Evolutionary conservation across 2,329 filamentous ascomycete genomes (phyloP), one percentile per base, ranked within the genome.

Genomic region (Cytospora chrysosperma): DNA sequence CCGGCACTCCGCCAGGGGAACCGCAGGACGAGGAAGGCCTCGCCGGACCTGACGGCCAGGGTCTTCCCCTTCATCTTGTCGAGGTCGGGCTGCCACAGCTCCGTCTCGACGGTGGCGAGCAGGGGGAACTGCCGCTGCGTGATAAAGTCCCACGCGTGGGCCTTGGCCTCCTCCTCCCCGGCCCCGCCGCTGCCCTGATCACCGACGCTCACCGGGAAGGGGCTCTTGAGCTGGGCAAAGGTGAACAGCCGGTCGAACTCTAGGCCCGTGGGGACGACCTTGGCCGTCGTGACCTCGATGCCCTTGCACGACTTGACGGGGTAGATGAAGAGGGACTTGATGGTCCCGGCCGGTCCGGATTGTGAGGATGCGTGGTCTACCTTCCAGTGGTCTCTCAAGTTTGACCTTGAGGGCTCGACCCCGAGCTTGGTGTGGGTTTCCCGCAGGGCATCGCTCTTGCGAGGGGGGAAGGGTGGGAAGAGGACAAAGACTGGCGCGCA

Each of bases 241-340:
- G 87, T 89, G 78, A 93, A 96, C 69, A 94, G 85, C 7, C 92
- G 86, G 75, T 97, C 93, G 74, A 89, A 90, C 72, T 89, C 84
- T 62, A 96, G 81, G 2, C 93, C 92, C 2, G 85, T 85, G 7
- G 85, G 78, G 53, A 91, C 76, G 19, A 95, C 82, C 60, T 85
- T 83, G 65, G 85, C 85, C 65, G 82, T 78, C 58, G 84, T 77
- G 54, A 97, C 75, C 76, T 95, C 91, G 61, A 96, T 86, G 30
- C 89, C 90, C 62, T 79, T 81, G 74, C 92, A 96, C 62, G 90
- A 92, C 77, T 96, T 94, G 74, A 97, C 78, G 0, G 93, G 93
- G 74, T 95, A 94, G 65, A 93, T 83, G 77, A 88, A 88, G 58
- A 96, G 79, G 61, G 89, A 90, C 74, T 92, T 76, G 58, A 84